Conservation (phyloP, 1,139 yeast genomes). For the Zygosaccharomyces sapae region DNA sequence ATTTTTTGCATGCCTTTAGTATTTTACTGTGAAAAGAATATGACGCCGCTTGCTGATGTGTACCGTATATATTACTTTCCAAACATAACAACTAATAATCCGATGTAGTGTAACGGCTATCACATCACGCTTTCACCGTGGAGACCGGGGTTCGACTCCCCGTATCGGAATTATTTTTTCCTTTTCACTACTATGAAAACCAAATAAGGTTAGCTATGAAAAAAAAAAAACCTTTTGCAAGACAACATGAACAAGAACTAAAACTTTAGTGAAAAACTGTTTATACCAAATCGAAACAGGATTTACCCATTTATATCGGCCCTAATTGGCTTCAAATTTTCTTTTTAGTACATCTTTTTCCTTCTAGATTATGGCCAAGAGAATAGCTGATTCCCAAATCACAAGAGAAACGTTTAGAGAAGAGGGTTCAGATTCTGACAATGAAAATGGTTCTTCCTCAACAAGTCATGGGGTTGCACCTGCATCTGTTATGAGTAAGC, state of each 20-base stretch:
- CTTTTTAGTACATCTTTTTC: neutral
- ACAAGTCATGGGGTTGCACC: conserved; percentile 48
- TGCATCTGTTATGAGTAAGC: conserved; percentile 55
- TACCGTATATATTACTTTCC: neutral
- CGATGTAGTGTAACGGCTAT: conserved; percentile 38
- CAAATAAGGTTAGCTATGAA: neutral
- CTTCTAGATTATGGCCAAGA: conserved; percentile 50
- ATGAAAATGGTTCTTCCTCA: conserved; percentile 39
- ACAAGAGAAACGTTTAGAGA: conserved; percentile 43
- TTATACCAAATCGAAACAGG: neutral
- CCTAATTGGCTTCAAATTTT: neutral
- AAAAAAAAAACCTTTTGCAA: neutral
- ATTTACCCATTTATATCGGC: neutral
- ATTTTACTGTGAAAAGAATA: too few species aligned
- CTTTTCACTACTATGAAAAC: neutral
- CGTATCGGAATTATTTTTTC: conserved; percentile 30
- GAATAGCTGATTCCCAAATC: conserved; percentile 60
- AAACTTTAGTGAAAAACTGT: neutral
- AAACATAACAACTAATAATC: conserved; percentile 9
- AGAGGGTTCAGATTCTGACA: conserved; percentile 34
- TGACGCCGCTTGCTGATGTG: too few species aligned
- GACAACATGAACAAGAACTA: neutral
- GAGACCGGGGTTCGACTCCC: conserved; percentile 38
- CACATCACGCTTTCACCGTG: conserved; percentile 37
- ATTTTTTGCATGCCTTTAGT: too few species aligned